Conservation (phyloP, 306 rosid species). For the Astragalus glycyphyllos region DNA sequence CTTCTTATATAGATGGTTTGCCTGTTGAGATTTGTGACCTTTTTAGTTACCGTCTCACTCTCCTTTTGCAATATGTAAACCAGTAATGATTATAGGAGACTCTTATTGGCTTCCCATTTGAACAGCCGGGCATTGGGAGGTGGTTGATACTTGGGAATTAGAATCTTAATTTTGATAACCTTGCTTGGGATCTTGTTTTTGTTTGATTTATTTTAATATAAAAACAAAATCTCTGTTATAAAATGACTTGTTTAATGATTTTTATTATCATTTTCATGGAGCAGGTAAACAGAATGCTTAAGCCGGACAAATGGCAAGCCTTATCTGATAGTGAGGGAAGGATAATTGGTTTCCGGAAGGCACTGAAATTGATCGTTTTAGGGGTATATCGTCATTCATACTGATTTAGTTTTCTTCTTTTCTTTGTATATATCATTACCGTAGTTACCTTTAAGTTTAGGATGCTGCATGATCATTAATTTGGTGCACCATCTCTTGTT, state of each 20-base stretch:
- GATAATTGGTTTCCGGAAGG: constrained; percentile 76
- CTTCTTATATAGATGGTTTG: constrained; percentile 10
- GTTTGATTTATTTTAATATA: neutral
- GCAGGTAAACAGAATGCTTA: constrained; percentile 88
- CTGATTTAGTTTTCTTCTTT: constrained; percentile 10
- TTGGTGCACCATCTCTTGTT: constrained; percentile 24
- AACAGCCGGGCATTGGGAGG: neutral
- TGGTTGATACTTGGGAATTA: neutral
- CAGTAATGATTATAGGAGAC: constrained; percentile 22
- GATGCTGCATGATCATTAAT: constrained; percentile 29
- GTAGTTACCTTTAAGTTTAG: constrained; percentile 14
- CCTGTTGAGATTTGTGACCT: neutral
- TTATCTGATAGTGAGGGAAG: constrained; percentile 84
- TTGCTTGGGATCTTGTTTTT: neutral
- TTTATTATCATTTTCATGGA: constrained; percentile 34
- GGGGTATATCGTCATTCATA: constrained; percentile 71
- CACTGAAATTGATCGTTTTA: constrained; percentile 76
- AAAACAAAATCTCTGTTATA: constrained; percentile 14
- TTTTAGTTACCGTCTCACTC: neutral
- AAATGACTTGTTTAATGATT: constrained; percentile 28
- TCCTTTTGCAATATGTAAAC: constrained; percentile 7
- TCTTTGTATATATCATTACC: constrained; percentile 3
- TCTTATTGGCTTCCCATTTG: constrained; percentile 22
- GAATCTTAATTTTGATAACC: too few species aligned
- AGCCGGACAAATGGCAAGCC: constrained; percentile 87